Evolutionary conservation across 805 yeast genomes (phyloP).

Genomic region (Wickerhamiella sergipiensis): DNA sequence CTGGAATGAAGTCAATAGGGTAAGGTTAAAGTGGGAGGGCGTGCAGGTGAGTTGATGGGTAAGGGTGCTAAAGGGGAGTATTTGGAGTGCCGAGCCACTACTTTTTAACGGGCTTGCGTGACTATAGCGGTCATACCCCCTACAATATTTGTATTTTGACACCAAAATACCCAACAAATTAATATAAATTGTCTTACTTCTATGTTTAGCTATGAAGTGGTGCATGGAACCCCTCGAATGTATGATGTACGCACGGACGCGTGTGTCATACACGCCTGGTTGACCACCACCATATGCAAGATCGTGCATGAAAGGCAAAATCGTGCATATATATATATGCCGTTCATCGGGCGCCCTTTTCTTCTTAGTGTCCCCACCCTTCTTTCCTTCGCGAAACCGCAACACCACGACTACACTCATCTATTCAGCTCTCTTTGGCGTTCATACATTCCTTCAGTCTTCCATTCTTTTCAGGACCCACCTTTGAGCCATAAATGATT

Average conservation of each 20-base stretch:
- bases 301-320: neutral
- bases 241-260: neutral
- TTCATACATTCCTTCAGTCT: neutral
- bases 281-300: neutral
- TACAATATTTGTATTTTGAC: no score
- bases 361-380: neutral
- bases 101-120: no score
- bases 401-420: neutral
- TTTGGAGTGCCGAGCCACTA: no score
- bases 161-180: neutral
- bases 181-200: no score
- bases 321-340: neutral
- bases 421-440: neutral
- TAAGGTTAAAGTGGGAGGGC: neutral
- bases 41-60: neutral
- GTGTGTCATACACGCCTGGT: neutral
- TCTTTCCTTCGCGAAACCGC: neutral
- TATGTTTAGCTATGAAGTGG: neutral
- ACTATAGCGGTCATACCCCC: no score
- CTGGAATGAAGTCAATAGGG: neutral
- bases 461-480: neutral
- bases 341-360: neutral
- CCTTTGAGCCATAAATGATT: neutral
- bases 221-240: neutral
- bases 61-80: neutral